Evolutionary conservation across 306 rosid genomes (phyloP), one percentile per base, ranked within the genome.

Genomic region (Malus asiatica): DNA sequence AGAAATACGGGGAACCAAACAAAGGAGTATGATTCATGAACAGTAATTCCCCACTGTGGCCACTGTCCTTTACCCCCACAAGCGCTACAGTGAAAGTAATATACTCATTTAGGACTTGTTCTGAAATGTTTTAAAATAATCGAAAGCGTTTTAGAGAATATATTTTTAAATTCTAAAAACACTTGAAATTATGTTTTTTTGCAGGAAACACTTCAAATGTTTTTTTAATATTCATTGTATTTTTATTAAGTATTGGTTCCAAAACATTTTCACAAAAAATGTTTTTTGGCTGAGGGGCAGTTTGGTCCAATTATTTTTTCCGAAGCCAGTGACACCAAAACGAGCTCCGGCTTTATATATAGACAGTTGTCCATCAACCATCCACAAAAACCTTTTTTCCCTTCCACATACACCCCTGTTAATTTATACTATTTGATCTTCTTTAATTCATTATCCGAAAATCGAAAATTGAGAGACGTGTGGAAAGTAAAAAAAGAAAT

Each of bases 21-120:
- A 85, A 77, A 77, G 78, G 33, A 68, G 80, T 6, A 30, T 85
- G 83, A 85, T 83, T 84, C 10, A 53, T 71, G 70, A 81, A 85
- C 83, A 78, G 84, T 66, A 77, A 76, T 58, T 83, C 74, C 61
- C 81, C 60, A 70, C 81, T 85, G 83, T 20, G 68, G 72, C 76
- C 80, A 58, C 75, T 75, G 91, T 87, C 84, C 84, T 73, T 45
- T 27, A n/a, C 58, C 20, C 52, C 53, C 19, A 4, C 60, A 33
- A 81, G 70, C 87, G 80, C 76, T 74, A 45, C 87, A 80, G 80
- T 81, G 22, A 75, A 70, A 77, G 68, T 53, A 76, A 84, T 72
- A n/a, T 14, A 7, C 14, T 62, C 25, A 53, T 19, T 52, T 38
- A 35, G 42, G 10, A 2, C 42, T 38, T 2, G 42, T 38, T 38